Conservation (phyloP, 352 stramenopile species). For the Globisporangium nunn region DNA sequence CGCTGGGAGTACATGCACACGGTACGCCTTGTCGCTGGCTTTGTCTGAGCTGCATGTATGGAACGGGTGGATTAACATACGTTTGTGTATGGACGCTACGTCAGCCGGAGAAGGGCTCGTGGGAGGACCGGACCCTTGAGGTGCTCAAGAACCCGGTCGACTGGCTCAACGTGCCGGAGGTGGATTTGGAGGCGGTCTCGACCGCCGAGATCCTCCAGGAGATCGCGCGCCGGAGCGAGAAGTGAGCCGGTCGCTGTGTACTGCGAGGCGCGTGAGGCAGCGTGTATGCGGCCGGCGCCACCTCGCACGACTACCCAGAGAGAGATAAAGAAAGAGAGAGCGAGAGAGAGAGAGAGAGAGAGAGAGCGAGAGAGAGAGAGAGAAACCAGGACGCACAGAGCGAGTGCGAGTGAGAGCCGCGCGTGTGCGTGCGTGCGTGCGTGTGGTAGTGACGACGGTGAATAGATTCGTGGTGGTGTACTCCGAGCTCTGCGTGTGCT, state of each 20-base stretch:
- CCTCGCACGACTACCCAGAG: neutral
- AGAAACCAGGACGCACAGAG: no score
- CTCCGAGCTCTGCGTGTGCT: no score
- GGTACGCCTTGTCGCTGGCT: conserved; percentile 19
- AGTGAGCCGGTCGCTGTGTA: conserved; percentile 7
- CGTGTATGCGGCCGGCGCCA: no score
- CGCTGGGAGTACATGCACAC: conserved; percentile 94
- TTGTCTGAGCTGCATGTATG: neutral
- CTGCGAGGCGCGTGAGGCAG: neutral
- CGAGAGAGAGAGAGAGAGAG: neutral
- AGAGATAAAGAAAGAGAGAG: neutral
- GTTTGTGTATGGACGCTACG: conserved; percentile 3
- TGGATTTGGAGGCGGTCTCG: conserved; percentile 62
- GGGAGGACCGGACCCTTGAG: conserved; percentile 91
- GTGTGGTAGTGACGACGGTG: no score
- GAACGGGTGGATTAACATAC: no score
- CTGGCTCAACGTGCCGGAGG: conserved; percentile 87
- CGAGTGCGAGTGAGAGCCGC: no score
- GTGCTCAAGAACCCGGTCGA: conserved; percentile 92
- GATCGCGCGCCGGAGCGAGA: conserved; percentile 65
- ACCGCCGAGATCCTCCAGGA: conserved; percentile 72
- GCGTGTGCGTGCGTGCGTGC: no score
- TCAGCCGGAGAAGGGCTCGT: conserved; percentile 80
- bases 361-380: no score
- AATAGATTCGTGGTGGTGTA: no score